Base-by-base conservation (phyloP, 73 alveolate genomes). In the Paramecium primaurelia region DNA sequence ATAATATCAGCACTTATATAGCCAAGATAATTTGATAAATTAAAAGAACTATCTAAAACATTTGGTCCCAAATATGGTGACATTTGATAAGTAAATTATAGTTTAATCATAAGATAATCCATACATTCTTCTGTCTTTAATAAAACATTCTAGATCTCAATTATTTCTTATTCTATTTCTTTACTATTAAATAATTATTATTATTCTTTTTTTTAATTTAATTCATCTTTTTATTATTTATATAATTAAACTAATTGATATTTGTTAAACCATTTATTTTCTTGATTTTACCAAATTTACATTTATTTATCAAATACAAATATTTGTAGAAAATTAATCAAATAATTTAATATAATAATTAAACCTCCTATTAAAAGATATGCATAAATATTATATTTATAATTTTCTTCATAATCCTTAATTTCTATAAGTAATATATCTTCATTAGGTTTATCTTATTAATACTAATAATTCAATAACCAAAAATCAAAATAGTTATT, bases 51-150 rank as follows among this genome's bases (percentile, higher is more conserved):
- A 73, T 38, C 59, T 14, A 73, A 9, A 36, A 73, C 16, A 36
- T 73, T 73, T 20, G 87, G 87, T 6, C 87, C 87, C 18, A 73
- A 73, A 38, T 73, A 73, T 36, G 87, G 87, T 2, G 59, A 30
- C 59, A 73, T 73, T 14, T 73, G 6, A 9, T 3, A 73, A 3
- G 47, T 36, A 40, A 73, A 73, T 73, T 73, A 73, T 38, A 44
- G 9, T 38, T 73, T 73, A 37, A 37, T 73, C 37, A 73, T 14
- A 4, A 73, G 14, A 40, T 73, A 73, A 73, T 34, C 87, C 59
- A 73, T 37, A 9, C 59, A 37, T 73, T 73, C 87, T 37, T 73
- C 54, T 73, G 59, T 16, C n/a, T 73, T 32, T 68, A 20, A 11
- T 1, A 68, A 10, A 0, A 68, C 25, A 32, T 25, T 14, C 12